phyloP scores from a whole-genome alignment of 331 rosid genomes.

The Quercus phellos region DNA sequence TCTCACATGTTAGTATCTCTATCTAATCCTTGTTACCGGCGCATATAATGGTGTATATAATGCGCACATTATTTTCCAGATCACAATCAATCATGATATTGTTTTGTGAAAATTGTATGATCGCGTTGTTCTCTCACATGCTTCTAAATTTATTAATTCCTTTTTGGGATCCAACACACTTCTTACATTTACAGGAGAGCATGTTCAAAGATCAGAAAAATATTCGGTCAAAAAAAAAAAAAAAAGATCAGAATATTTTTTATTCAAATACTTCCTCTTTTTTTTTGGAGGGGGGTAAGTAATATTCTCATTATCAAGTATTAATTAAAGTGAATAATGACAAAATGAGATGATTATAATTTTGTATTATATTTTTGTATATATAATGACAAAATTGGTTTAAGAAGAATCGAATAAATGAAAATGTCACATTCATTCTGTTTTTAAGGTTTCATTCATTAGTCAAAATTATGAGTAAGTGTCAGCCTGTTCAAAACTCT shows the following conservation, averaged over 20 bases:
- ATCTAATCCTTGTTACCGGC: slow-evolving; percentile 47
- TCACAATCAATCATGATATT: slow-evolving; percentile 8
- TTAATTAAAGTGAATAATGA: not conserved
- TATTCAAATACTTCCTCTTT: not conserved
- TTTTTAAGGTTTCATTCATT: not conserved
- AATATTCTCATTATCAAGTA: not conserved
- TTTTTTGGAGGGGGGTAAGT: too few relatives aligned
- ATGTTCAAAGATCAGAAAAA: slow-evolving; percentile 10
- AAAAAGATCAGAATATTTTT: not conserved
- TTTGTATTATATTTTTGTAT: not conserved
- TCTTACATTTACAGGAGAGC: slow-evolving; percentile 4
- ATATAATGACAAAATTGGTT: not conserved
- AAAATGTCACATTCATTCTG: not conserved
- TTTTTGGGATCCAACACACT: slow-evolving; percentile 30
- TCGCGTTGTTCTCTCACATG: slow-evolving; percentile 41
- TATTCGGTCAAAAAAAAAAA: too few relatives aligned
- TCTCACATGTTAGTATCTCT: slow-evolving; percentile 29
- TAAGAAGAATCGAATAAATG: too few relatives aligned
- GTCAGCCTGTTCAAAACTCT: not conserved
- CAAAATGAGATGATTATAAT: not conserved
- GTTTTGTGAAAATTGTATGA: not conserved
- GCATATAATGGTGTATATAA: slow-evolving; percentile 34
- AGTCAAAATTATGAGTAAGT: not conserved
- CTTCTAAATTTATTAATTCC: slow-evolving; percentile 14
- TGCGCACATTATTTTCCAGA: not conserved